Conservation (phyloP, 306 rosid species). For the Vachellia collinsii region DNA sequence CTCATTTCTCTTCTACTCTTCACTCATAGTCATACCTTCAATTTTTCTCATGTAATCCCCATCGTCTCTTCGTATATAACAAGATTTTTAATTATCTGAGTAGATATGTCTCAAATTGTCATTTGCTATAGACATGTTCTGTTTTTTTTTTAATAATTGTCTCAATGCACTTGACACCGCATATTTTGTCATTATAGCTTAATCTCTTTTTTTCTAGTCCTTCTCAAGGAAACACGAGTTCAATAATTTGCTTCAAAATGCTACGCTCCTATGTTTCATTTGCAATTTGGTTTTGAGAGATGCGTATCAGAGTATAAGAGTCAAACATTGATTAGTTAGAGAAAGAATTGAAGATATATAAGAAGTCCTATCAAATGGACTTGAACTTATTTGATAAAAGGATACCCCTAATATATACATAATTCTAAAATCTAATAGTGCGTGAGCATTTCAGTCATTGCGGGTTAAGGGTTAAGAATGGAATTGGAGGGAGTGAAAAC, state of each 20-base stretch:
- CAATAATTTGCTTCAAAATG: background rate
- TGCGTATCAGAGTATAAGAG: background rate
- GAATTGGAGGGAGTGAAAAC: background rate
- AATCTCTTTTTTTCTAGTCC: background rate
- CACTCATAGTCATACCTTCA: background rate
- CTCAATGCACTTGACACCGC: background rate
- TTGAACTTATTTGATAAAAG: no score
- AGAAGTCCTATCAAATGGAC: no score
- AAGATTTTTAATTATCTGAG: background rate
- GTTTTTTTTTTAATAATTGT: background rate
- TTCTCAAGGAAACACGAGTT: background rate
- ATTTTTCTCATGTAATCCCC: constrained; percentile 14
- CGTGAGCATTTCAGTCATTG: constrained; percentile 19
- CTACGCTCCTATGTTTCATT: constrained; percentile 7
- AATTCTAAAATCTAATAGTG: no score
- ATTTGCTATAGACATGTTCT: background rate
- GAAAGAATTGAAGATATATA: no score
- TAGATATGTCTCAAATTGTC: background rate
- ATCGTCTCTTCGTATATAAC: background rate
- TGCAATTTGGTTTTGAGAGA: constrained; percentile 21
- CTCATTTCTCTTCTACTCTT: constrained; percentile 4
- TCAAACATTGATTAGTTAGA: no score
- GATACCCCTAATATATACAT: no score
- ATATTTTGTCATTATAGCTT: background rate
- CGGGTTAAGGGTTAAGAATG: constrained; percentile 12